Base-by-base conservation (phyloP, 306 rosid species). In the Corylus heterophylla region DNA sequence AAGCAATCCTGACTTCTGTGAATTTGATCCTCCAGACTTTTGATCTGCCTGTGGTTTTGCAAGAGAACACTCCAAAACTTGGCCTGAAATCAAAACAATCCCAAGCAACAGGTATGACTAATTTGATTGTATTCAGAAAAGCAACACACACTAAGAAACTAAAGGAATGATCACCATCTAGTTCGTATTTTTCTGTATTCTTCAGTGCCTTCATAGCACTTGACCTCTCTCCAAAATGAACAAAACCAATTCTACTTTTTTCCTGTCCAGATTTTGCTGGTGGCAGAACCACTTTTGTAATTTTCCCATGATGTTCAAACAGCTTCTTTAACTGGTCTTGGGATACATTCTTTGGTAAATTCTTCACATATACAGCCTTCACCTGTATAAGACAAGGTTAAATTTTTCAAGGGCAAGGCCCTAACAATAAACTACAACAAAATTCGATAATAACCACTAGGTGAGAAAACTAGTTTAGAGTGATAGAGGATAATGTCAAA, bases 11-110 rank as follows among this genome's bases (percentile, higher is more conserved):
- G 91, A 70, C 77, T 87, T 92, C 79, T 80, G 95, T 52, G 82
- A 69, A 81, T 86, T 89, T 52, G 88, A 84, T 61, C 90, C 97
- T 71, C 87, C 89, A 59, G 94, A 81, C 83, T 89, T 95, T 75
- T 92, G 97, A 82, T 91, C 98, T 71, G 91, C 87, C 86, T 95
- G 98, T 52, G 98, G 98, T 85, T 93, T 92, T 80, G 98, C 98
- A 71, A 95, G 90, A 85, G 98, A 95, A 80, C 98, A 95, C 82
- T 92, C 97, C 84, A 95, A 84, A 73, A 80, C 49, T 85, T 93
- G 98, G 74, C 98, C 98, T 95, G 87, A 63, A 79, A 78, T 77
- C 45, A 58, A 13, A 71, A 27, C 18, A 80, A 74, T 50, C 27
- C 56, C 42, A 71, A 58, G 78, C 55, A 66, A 59, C 45, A 71